phyloP scores from a whole-genome alignment of 495 filamentous ascomycete species.

The Daldinia childiae region DNA sequence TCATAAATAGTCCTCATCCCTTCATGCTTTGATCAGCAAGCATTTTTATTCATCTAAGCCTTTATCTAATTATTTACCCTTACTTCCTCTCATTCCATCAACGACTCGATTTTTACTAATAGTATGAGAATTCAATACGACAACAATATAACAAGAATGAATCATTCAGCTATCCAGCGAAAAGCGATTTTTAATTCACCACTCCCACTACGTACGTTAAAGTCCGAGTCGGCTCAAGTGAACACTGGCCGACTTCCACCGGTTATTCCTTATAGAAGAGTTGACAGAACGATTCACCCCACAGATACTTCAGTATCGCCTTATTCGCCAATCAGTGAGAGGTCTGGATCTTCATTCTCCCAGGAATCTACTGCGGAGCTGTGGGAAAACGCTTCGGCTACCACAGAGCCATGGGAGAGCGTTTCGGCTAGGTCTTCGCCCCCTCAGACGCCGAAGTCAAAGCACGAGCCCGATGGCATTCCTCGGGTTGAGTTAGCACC shows the following conservation, averaged over 20 bases:
- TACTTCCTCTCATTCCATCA: slow-evolving; percentile 16
- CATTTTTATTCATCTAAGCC: neutral
- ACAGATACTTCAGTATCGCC: slow-evolving; percentile 5
- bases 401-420: slow-evolving; percentile 22
- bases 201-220: slow-evolving; percentile 10
- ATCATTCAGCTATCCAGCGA: slow-evolving; percentile 13
- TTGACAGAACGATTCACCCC: neutral
- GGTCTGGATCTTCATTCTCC: slow-evolving; percentile 38
- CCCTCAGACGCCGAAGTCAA: slow-evolving; percentile 21
- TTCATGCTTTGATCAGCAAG: slow-evolving; percentile 24
- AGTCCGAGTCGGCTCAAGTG: slow-evolving; percentile 19
- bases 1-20: slow-evolving; percentile 41
- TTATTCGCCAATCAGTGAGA: slow-evolving; percentile 29
- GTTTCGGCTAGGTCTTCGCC: slow-evolving; percentile 27
- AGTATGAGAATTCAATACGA: slow-evolving; percentile 25
- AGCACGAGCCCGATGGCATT: slow-evolving; percentile 26
- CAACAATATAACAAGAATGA: slow-evolving; percentile 26
- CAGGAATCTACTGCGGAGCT: slow-evolving; percentile 16
- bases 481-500: slow-evolving; percentile 18
- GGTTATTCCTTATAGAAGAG: neutral
- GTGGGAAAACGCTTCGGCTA: slow-evolving; percentile 16
- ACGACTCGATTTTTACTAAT: slow-evolving; percentile 4
- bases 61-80: slow-evolving; percentile 15
- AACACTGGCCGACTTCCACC: slow-evolving; percentile 9
- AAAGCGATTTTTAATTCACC: neutral